phyloP scores from a whole-genome alignment of 495 filamentous ascomycete species.

The Lentithecium fluviatile region DNA sequence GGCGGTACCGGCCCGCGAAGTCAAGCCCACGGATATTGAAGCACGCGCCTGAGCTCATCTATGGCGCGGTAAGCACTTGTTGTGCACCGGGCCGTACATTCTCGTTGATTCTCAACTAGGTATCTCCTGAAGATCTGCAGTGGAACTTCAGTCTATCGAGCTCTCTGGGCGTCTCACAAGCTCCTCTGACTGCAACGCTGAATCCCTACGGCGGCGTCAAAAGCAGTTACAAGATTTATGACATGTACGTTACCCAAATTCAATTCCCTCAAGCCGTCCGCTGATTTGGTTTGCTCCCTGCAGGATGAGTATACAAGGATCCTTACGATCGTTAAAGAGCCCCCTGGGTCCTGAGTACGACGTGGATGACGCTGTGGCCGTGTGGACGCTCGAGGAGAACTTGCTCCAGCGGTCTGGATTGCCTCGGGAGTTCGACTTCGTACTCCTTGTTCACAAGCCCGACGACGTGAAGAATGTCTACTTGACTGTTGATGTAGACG shows the following conservation, averaged over 20 bases:
- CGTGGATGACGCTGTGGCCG: conserved; percentile 49
- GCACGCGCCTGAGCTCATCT: conserved; percentile 55
- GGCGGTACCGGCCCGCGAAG: conserved; percentile 5
- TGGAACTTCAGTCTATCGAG: conserved; percentile 55
- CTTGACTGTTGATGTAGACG: conserved; percentile 27
- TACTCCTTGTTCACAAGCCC: conserved; percentile 45
- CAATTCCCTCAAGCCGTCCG: too few relatives aligned
- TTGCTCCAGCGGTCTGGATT: conserved; percentile 51
- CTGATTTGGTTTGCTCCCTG: too few relatives aligned
- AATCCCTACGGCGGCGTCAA: conserved; percentile 47
- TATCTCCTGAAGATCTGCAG: conserved; percentile 49
- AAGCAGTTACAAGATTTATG: conserved; percentile 48
- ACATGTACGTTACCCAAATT: conserved; percentile 37
- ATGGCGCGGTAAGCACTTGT: conserved; percentile 48
- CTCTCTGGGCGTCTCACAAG: conserved; percentile 50
- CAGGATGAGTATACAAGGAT: conserved; percentile 55
- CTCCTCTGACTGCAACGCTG: conserved; percentile 48
- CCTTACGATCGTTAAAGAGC: conserved; percentile 46
- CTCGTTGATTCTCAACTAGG: too few relatives aligned
- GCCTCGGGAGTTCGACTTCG: conserved; percentile 57
- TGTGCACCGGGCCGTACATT: too few relatives aligned
- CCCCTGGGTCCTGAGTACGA: conserved; percentile 42
- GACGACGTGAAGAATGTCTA: conserved; percentile 22
- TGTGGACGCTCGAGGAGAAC: conserved; percentile 57
- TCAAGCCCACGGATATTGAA: conserved; percentile 48